Base-by-base conservation (phyloP, 2,329 filamentous ascomycete species). In the Aspergillus cejpii region DNA sequence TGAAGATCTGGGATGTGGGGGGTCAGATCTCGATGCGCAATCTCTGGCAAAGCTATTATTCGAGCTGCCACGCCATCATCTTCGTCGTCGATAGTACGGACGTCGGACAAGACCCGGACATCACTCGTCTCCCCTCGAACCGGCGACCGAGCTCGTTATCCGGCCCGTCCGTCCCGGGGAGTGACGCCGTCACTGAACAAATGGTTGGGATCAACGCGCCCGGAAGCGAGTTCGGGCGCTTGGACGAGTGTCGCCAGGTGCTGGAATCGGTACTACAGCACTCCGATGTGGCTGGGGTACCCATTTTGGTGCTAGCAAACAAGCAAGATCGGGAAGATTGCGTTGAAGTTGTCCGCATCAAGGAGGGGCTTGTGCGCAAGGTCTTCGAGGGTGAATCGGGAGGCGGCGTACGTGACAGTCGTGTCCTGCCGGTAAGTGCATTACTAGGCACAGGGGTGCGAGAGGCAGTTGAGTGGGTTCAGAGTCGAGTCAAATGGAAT, bases 311-410 rank as follows among this genome's bases (percentile, higher is more conserved):
- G 39, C 72, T 98, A 53, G 92, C 92, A 49, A 98, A 98, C 66
- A 98, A 98, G 71, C 92, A 98, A 71, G 92, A 98, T 66, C 75
- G 91, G 1, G 92, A 98, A 69, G 92, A 97, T 68, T 97, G 91
- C 57, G 87, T 97, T 41, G 92, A 98, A 75, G 92, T 96, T 2
- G 91, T 97, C 48, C 77, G 89, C 53, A 96, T 98, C 63, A 98
- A 98, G 71, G 92, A 98, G 67, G 92, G 91, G 0, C 75, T 97
- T 43, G 90, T 98, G 41, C 85, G 94, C 69, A 89, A 86, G 71
- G 90, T 98, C 17, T 92, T 95, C 73, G 90, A 97, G 73, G 87
- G 92, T 15, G 87, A 94, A 63, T 92, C 91, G 70, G 88, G 88
- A 0, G 79, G 77, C 33, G 85, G 83, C 51, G 87, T 96, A 42